Percentiles rank a stretch among this genome's conserved stretches.
phyloP scores from a whole-genome alignment of 495 filamentous ascomycete genomes.

The Sphaerosporella brunnea region DNA sequence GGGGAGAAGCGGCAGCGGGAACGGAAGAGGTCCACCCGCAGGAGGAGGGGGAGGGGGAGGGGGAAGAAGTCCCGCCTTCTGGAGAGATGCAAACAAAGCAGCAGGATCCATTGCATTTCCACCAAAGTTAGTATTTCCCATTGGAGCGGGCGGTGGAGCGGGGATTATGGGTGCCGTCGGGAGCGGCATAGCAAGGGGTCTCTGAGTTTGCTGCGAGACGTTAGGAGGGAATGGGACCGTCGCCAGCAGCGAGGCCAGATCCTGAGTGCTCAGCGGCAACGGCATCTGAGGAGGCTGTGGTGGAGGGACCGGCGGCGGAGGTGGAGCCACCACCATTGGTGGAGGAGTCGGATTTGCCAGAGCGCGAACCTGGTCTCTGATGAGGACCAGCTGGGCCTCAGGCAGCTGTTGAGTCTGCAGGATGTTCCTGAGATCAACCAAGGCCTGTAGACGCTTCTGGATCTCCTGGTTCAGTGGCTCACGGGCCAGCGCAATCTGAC shows the following conservation, averaged over 20 bases:
- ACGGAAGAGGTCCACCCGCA: constrained; percentile 27
- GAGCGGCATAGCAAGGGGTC: constrained; percentile 27
- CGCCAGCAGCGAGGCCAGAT: constrained; percentile 23
- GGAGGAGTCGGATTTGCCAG: constrained; percentile 41
- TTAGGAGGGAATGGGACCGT: constrained; percentile 28
- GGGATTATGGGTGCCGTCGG: constrained; percentile 24
- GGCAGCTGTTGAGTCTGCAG: constrained; percentile 62
- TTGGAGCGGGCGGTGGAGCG: constrained; percentile 26
- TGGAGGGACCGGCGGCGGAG: constrained; percentile 29
- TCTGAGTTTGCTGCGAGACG: constrained; percentile 22
- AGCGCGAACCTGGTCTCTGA: constrained; percentile 60
- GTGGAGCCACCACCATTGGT: constrained; percentile 29
- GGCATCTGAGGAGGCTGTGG: constrained; percentile 26
- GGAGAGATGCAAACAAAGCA: constrained; percentile 23
- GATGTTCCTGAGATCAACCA: constrained; percentile 69
- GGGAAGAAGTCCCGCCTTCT: constrained; percentile 23
- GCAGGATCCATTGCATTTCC: constrained; percentile 11
- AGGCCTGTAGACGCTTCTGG: constrained; percentile 62
- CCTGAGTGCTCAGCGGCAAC: constrained; percentile 26
- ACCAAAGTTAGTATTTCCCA: not conserved
- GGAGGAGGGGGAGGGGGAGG: constrained; percentile 19
- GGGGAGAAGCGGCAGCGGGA: constrained; percentile 18
- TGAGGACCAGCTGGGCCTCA: constrained; percentile 57
- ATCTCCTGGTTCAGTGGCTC: constrained; percentile 54
- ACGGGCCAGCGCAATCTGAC: constrained; percentile 51